Percentiles rank a stretch among this genome's conserved stretches.
These are phyloP conservation scores for Geotrichum macrosporum DNA, from an alignment of 1,139 yeast genomes.

Conservation along the genomic window DNA sequence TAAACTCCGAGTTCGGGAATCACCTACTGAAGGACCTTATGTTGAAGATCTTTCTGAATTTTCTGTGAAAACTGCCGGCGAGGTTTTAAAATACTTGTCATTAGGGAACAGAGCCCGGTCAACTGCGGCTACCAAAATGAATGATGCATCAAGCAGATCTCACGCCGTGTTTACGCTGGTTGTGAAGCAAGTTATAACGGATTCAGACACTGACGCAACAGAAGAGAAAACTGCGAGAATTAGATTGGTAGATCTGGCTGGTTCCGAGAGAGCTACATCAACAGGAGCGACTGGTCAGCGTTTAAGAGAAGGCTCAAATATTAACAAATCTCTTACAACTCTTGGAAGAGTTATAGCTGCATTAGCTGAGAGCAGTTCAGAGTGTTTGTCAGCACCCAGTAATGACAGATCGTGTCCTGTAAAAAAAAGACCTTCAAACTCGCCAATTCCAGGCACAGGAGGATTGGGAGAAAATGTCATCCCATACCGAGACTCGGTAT, in stretches of 20 bases:
- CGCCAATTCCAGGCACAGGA: too few species aligned
- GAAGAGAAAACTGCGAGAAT: constrained; percentile 77
- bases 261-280: constrained; percentile 90
- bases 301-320: constrained; percentile 85
- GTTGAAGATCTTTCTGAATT: constrained; percentile 60
- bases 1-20: constrained; percentile 53
- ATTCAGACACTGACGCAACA: constrained; percentile 62
- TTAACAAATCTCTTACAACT: constrained; percentile 80
- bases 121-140: constrained; percentile 84
- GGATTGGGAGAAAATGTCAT: too few species aligned
- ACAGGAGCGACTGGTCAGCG: constrained; percentile 78
- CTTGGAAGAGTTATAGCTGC: constrained; percentile 94
- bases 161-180: constrained; percentile 89
- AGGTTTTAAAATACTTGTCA: constrained; percentile 44
- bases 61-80: constrained; percentile 43
- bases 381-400: too few species aligned
- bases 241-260: constrained; percentile 89
- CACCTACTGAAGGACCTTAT: constrained; percentile 60
- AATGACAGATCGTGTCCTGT: too few species aligned
- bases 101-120: constrained; percentile 74
- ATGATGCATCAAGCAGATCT: constrained; percentile 82
- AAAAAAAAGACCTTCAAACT: constrained; percentile 49
- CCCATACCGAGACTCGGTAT: constrained; percentile 85
- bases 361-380: too few species aligned
- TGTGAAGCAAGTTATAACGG: constrained; percentile 56